Percentiles rank a stretch among this genome's conserved stretches.
phyloP scores from a whole-genome alignment of 208 protist species.

The Histomonas meleagridis region DNA sequence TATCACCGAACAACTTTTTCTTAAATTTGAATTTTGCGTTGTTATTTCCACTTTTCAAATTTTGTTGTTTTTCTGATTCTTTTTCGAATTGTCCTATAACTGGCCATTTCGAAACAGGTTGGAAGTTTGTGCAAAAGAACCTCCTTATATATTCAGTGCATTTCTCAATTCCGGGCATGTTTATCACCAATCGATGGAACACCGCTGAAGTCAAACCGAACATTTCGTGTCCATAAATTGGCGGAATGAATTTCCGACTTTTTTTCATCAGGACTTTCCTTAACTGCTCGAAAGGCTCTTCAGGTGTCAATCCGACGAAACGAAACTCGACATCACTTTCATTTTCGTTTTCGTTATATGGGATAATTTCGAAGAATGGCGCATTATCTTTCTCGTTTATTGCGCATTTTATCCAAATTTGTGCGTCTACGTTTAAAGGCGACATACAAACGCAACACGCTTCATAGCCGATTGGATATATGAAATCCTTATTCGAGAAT shows the following conservation, averaged over 20 bases:
- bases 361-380: neutral
- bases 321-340: neutral
- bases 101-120: neutral
- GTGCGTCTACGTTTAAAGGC: neutral
- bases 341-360: neutral
- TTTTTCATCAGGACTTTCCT: neutral
- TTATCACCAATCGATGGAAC: neutral
- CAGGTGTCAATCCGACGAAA: neutral
- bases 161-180: neutral
- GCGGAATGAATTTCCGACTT: neutral
- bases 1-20: neutral
- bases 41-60: neutral
- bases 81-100: neutral
- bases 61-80: neutral
- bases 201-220: neutral
- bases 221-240: constrained; percentile 1
- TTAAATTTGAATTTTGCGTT: neutral
- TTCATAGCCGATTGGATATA: constrained; percentile 21
- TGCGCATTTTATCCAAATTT: neutral
- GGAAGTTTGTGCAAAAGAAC: neutral
- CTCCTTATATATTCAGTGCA: neutral
- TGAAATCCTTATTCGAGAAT: neutral
- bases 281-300: neutral
- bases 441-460: too few relatives aligned
- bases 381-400: neutral